These are phyloP conservation scores for Hibiscus mutabilis DNA, from an alignment of 345 rosid species.

Conservation along the genomic window DNA sequence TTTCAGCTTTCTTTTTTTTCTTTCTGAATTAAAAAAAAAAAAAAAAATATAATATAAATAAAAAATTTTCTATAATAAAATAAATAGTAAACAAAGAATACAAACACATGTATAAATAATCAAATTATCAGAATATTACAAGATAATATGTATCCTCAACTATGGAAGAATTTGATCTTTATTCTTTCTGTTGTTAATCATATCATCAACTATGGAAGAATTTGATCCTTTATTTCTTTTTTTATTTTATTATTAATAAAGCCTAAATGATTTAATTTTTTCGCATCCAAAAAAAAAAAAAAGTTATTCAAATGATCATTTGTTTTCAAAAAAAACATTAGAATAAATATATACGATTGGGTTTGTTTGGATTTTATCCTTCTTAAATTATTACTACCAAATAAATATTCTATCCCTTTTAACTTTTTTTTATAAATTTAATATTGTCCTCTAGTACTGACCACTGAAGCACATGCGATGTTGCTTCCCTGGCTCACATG, in stretches of 20 bases:
- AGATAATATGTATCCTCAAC: background rate
- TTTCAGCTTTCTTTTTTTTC: constrained; percentile 7
- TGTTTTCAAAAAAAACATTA: no score
- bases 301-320: no score
- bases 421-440: no score
- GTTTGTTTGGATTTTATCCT: background rate
- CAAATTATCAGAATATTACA: background rate
- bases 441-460: no score
- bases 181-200: no score
- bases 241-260: no score
- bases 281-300: no score
- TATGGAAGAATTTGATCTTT: constrained; percentile 3
- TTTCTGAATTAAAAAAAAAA: background rate
- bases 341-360: background rate
- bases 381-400: no score
- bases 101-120: background rate
- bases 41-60: no score
- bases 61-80: background rate
- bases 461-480: constrained; percentile 9
- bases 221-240: background rate
- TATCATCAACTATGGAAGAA: background rate
- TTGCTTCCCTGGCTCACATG: constrained; percentile 1
- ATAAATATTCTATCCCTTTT: no score
- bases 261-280: background rate
- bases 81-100: constrained; percentile 1